Evolutionary conservation across 2,329 filamentous ascomycete species (phyloP).

Genomic region (Moelleriella libera): DNA sequence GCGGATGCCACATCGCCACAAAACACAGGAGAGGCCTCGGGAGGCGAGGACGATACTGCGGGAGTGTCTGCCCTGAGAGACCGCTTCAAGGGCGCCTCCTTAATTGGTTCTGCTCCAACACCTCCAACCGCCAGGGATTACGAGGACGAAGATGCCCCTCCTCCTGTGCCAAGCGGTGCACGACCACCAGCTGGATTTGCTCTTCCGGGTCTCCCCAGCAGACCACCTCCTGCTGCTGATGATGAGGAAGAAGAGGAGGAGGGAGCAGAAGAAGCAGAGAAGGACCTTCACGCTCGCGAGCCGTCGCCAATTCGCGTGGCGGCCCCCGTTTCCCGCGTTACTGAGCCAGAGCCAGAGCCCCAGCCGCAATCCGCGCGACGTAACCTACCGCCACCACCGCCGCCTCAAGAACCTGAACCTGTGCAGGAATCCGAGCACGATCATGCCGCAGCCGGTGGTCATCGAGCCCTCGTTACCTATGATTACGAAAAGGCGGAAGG

Average conservation of each 20-base stretch:
- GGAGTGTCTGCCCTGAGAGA: constrained; percentile 65
- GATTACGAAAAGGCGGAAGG: constrained; percentile 98
- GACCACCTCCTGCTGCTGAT: constrained; percentile 40
- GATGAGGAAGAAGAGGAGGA: constrained; percentile 36
- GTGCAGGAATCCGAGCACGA: constrained; percentile 17
- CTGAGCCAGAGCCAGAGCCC: constrained; percentile 34
- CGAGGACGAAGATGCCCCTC: constrained; percentile 27
- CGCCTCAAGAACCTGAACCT: constrained; percentile 40
- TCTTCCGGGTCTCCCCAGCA: constrained; percentile 60
- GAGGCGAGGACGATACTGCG: constrained; percentile 41
- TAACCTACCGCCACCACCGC: constrained; percentile 46
- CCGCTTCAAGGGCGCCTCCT: constrained; percentile 65
- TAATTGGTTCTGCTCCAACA: constrained; percentile 41
- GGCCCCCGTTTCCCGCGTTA: constrained; percentile 62
- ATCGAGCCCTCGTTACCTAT: constrained; percentile 71
- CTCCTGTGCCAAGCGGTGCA: constrained; percentile 39
- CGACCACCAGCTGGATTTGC: constrained; percentile 65
- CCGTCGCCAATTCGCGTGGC: constrained; percentile 74
- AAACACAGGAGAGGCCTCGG: constrained; percentile 37
- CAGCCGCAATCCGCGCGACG: constrained; percentile 34
- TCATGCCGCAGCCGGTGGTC: constrained; percentile 32
- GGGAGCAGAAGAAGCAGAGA: constrained; percentile 33
- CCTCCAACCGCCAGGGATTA: constrained; percentile 20
- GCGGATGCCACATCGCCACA: constrained; percentile 40
- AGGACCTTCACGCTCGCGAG: constrained; percentile 37